Evolutionary conservation across 768 basidiomycete species (phyloP).

Genomic region (Mrakia gelida): DNA sequence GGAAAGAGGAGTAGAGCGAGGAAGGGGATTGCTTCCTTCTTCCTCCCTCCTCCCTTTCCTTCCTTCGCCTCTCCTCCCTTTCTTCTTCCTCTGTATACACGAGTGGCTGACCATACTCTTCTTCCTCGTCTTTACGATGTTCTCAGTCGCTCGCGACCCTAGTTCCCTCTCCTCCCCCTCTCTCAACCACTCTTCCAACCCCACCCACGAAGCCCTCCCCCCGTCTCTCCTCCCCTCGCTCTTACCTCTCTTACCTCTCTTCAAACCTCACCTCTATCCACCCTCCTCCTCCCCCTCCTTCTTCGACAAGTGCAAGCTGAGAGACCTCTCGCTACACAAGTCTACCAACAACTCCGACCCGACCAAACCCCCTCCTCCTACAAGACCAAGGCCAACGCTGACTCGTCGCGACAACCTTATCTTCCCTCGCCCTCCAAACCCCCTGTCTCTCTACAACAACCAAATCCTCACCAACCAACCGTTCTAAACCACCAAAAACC

Average conservation of each 20-base stretch:
- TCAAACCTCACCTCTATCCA: background rate
- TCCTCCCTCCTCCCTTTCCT: background rate
- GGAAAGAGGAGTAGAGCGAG: background rate
- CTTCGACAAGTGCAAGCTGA: constrained; percentile 24
- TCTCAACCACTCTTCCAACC: background rate
- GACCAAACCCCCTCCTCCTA: background rate
- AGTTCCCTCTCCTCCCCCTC: constrained; percentile 12
- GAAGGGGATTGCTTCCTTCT: background rate
- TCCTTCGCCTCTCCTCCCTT: background rate
- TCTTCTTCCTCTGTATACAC: background rate
- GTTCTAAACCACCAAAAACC: background rate
- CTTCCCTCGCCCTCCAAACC: background rate
- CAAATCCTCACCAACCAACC: no score
- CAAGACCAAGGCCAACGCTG: constrained; percentile 5
- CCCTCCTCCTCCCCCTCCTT: constrained; percentile 2
- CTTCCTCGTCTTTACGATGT: background rate
- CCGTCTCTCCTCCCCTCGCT: background rate
- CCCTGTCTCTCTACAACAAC: background rate
- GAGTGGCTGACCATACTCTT: background rate
- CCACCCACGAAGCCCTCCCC: background rate
- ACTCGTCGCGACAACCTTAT: constrained; percentile 20
- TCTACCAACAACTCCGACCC: constrained; percentile 2
- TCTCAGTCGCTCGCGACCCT: constrained; percentile 31
- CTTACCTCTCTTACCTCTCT: background rate
- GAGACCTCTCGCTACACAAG: constrained; percentile 25